Evolutionary conservation across 176 grass and related monocot species (phyloP).

Genomic region (Triticum dicoccoides): DNA sequence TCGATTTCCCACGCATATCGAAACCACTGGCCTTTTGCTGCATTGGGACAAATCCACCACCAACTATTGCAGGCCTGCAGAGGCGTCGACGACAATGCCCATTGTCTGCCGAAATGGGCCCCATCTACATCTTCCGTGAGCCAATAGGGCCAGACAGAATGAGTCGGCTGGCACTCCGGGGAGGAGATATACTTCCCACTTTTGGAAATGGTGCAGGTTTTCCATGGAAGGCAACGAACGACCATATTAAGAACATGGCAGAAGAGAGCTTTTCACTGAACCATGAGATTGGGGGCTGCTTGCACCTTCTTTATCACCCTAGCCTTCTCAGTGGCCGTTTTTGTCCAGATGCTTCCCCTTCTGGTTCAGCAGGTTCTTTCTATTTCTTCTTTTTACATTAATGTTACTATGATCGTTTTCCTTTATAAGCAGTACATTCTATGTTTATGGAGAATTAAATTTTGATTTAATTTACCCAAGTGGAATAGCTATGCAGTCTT

Average conservation of each 20-base stretch:
- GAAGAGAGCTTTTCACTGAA: constrained; percentile 68
- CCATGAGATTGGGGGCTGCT: constrained; percentile 59
- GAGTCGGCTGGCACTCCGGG: constrained; percentile 57
- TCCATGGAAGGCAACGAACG: constrained; percentile 72
- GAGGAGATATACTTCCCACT: constrained; percentile 78
- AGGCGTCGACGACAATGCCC: constrained; percentile 80
- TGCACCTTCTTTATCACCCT: constrained; percentile 97
- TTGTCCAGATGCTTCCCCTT: constrained; percentile 96
- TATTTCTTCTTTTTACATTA: background rate
- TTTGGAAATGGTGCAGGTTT: constrained; percentile 96
- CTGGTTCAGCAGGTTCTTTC: constrained; percentile 83
- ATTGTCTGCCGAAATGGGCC: constrained; percentile 96
- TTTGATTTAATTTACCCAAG: constrained; percentile 6
- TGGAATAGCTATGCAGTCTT: constrained; percentile 12
- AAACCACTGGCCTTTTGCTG: constrained; percentile 90
- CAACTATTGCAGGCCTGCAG: constrained; percentile 93
- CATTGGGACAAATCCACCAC: constrained; percentile 94
- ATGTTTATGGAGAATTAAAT: constrained; percentile 14
- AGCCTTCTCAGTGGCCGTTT: constrained; percentile 75
- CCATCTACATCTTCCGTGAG: constrained; percentile 97
- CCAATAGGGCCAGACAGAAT: constrained; percentile 87
- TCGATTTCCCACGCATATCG: constrained; percentile 94
- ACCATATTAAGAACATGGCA: constrained; percentile 55
- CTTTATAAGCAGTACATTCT: background rate
- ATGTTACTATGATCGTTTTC: background rate